Evolutionary conservation across 805 yeast genomes (phyloP).

Genomic region (Phaffomyces antillensis): DNA sequence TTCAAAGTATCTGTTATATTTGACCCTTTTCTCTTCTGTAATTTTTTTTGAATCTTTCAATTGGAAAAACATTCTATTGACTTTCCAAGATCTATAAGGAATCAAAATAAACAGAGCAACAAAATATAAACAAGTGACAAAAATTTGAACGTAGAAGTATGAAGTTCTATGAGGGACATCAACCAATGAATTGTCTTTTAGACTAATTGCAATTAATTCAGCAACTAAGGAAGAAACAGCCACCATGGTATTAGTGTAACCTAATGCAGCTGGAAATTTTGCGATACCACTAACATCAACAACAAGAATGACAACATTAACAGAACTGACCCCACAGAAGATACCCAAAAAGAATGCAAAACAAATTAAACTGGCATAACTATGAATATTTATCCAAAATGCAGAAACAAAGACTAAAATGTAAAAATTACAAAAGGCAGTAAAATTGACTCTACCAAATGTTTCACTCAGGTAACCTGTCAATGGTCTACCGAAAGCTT

Average conservation of each 20-base stretch:
- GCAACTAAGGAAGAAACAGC: slow-evolving; percentile 34
- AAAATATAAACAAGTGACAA: slow-evolving; percentile 46
- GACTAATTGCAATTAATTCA: slow-evolving; percentile 49
- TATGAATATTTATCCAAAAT: slow-evolving; percentile 43
- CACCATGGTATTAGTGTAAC: slow-evolving; percentile 26
- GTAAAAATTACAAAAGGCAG: slow-evolving; percentile 30
- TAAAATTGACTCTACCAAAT: slow-evolving; percentile 40
- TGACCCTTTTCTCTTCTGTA: background rate
- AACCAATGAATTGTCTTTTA: slow-evolving; percentile 26
- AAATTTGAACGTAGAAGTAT: slow-evolving; percentile 52
- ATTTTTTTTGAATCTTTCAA: slow-evolving; percentile 6
- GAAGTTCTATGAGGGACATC: slow-evolving; percentile 29
- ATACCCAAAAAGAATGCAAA: slow-evolving; percentile 39
- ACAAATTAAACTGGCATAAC: slow-evolving; percentile 33
- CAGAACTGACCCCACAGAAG: slow-evolving; percentile 38
- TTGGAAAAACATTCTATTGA: slow-evolving; percentile 32
- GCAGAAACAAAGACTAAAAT: slow-evolving; percentile 33
- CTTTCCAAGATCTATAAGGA: slow-evolving; percentile 46
- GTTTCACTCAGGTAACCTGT: slow-evolving; percentile 40
- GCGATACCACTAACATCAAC: slow-evolving; percentile 35
- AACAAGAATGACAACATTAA: slow-evolving; percentile 31
- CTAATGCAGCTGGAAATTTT: slow-evolving; percentile 33
- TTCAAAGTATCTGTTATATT: background rate
- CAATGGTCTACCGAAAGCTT: slow-evolving; percentile 41
- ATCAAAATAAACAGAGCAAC: slow-evolving; percentile 35